Evolutionary conservation across 768 basidiomycete genomes (phyloP).

Genomic region (Chalciporus pseudorubinellus): DNA sequence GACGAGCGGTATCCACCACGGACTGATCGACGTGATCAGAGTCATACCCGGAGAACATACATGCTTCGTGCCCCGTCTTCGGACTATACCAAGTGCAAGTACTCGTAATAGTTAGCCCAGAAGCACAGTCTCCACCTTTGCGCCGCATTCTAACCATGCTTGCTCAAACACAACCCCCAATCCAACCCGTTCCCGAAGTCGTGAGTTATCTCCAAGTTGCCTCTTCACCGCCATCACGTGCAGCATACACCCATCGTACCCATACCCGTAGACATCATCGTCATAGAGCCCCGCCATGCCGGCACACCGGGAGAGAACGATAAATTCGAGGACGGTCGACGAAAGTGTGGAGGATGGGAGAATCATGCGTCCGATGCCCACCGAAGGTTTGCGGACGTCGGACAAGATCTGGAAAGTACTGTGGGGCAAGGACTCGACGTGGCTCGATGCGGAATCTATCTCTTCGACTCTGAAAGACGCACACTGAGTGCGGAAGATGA

Average conservation of each 20-base stretch:
- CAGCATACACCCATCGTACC: conserved; percentile 14
- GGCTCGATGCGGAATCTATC: neutral
- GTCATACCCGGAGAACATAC: too few relatives aligned
- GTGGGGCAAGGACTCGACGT: neutral
- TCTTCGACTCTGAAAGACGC: conserved; percentile 9
- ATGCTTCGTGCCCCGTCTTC: too few relatives aligned
- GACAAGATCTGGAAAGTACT: conserved; percentile 13
- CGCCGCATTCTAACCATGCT: conserved; percentile 15
- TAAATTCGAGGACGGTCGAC: conserved; percentile 9
- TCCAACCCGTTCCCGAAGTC: conserved; percentile 19
- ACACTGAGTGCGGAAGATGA: conserved; percentile 22
- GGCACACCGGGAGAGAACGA: conserved; percentile 17
- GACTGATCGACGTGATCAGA: too few relatives aligned
- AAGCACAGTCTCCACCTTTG: neutral
- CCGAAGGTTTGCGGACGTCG: neutral
- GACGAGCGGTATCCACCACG: too few relatives aligned
- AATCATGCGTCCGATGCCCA: conserved; percentile 15
- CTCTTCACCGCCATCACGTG: conserved; percentile 22
- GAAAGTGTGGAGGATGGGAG: conserved; percentile 13
- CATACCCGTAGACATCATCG: conserved; percentile 7
- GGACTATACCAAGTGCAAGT: too few relatives aligned
- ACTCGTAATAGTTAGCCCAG: neutral
- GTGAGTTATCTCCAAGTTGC: neutral
- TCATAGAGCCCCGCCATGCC: conserved; percentile 7
- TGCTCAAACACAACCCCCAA: conserved; percentile 18